Evolutionary conservation across 1,139 yeast genomes (phyloP).

Genomic region (Sugiyamaella xylanicola): DNA sequence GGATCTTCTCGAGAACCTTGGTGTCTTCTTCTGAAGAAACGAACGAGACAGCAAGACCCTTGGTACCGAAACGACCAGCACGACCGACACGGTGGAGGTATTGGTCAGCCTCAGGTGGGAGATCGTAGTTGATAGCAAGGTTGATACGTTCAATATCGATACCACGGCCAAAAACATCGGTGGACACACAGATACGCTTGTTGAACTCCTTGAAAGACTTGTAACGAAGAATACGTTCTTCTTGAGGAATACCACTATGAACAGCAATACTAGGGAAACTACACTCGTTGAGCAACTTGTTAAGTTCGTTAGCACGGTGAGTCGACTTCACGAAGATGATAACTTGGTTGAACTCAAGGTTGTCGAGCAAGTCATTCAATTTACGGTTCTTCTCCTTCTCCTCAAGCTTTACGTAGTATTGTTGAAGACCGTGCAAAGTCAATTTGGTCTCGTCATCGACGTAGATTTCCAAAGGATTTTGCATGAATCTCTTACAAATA

Average conservation of each 20-base stretch:
- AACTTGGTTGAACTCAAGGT: constrained; percentile 96
- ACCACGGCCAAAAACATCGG: constrained; percentile 99
- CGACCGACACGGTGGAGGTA: constrained; percentile 99
- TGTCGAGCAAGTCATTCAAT: constrained; percentile 88
- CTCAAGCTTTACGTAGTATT: constrained; percentile 84
- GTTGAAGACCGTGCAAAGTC: constrained; percentile 97
- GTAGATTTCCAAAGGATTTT: constrained; percentile 94
- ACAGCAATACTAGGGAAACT: constrained; percentile 98
- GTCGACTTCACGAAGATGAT: constrained; percentile 94
- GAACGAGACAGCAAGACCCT: constrained; percentile 93
- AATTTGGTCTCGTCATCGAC: constrained; percentile 98
- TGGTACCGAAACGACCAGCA: constrained; percentile 99
- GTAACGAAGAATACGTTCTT: constrained; percentile 96
- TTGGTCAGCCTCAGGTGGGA: constrained; percentile 87
- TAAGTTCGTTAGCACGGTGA: constrained; percentile 88
- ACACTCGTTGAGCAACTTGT: constrained; percentile 85
- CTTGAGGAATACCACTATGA: constrained; percentile 95
- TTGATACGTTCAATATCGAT: constrained; percentile 98
- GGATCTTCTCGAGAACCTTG: constrained; percentile 88
- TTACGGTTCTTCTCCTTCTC: constrained; percentile 94
- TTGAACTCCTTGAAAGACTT: constrained; percentile 96
- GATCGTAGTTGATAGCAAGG: constrained; percentile 94
- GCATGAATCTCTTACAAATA: constrained; percentile 96
- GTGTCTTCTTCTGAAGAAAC: constrained; percentile 86
- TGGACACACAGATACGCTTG: constrained; percentile 97